Base-by-base conservation (phyloP, 257 asterid genomes). In the Forsythia suspensa region DNA sequence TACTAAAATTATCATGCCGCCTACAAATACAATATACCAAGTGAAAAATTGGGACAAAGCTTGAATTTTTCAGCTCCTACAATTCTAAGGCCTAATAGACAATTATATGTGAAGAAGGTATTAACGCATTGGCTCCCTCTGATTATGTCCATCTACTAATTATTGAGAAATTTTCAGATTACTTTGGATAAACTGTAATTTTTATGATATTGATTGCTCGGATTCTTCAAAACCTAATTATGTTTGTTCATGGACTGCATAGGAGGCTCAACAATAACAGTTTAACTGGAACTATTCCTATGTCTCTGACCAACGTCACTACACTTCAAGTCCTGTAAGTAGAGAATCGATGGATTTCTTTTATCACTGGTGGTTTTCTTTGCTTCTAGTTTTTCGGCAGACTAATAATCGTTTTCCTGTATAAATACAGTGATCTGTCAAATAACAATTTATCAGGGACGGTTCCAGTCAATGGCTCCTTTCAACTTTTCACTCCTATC, bases 261-360 rank as follows among this genome's bases (percentile, higher is more conserved):
- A 96, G 99, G 97, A 92, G 99, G 94, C 97, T 96, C 75, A 96
- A 96, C 89, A 96, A 96, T 81, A 96, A 96, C 90, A 81, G 76
- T 71, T 85, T 96, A 92, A 86, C 8, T 51, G 99, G 93, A 79
- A 71, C n/a, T n/a, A 96, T 96, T 77, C 98, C 99, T 37, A 0
- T 18, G 73, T 69, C 91, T 55, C 88, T 96, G 75, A 96, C 98
- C 36, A 89, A 83, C 44, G 79, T 96, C 61, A 0, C 0, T 18
- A 76, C 97, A 15, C 99, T 96, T 88, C 99, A 96, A 96, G 99
- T 96, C 86, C 99, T 96, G 99, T 96, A 90, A 80, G 99, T 80
- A 59, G 77, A 81, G 81, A 82, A 55, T 71, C 76, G 68, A 42
- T 80, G 63, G 66, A 72, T 77, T 46, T 75, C 70, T 78, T 48